Evolutionary conservation across 768 basidiomycete species (phyloP).

Genomic region (Mycena maculata): DNA sequence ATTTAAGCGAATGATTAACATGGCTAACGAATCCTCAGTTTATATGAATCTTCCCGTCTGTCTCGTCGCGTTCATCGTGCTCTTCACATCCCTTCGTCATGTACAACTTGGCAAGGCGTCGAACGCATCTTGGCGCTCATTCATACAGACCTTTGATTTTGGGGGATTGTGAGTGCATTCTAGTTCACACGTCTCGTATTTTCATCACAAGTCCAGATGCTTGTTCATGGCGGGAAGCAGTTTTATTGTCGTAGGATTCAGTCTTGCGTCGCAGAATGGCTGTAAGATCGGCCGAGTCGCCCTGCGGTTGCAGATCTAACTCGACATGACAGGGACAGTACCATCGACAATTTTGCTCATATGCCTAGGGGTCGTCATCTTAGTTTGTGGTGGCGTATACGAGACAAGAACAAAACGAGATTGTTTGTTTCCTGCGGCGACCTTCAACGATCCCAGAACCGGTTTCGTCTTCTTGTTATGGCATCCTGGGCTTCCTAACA

Average conservation of each 20-base stretch:
- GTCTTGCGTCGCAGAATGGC: constrained; percentile 73
- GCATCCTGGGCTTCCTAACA: constrained; percentile 31
- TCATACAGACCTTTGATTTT: constrained; percentile 77
- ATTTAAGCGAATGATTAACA: constrained; percentile 23
- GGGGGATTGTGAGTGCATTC: constrained; percentile 72
- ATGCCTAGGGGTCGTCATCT: constrained; percentile 62
- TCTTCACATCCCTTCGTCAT: constrained; percentile 69
- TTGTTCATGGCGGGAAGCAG: constrained; percentile 83
- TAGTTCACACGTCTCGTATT: constrained; percentile 29
- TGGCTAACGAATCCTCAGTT: constrained; percentile 58
- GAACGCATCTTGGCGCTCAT: constrained; percentile 66
- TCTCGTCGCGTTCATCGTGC: constrained; percentile 65
- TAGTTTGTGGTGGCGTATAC: constrained; percentile 72
- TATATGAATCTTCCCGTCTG: constrained; percentile 87
- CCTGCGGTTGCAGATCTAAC: constrained; percentile 14
- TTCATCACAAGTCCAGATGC: constrained; percentile 55
- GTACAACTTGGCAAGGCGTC: constrained; percentile 59
- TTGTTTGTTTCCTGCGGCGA: constrained; percentile 74
- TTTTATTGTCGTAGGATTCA: constrained; percentile 82
- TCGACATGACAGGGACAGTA: constrained; percentile 64
- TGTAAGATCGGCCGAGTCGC: constrained; percentile 61
- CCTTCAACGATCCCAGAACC: constrained; percentile 69
- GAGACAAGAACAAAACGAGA: constrained; percentile 76
- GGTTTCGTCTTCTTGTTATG: constrained; percentile 52
- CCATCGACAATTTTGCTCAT: constrained; percentile 73